These are phyloP conservation scores for Candida namnaoensis DNA, from an alignment of 805 yeast genomes.

Conservation along the genomic window DNA sequence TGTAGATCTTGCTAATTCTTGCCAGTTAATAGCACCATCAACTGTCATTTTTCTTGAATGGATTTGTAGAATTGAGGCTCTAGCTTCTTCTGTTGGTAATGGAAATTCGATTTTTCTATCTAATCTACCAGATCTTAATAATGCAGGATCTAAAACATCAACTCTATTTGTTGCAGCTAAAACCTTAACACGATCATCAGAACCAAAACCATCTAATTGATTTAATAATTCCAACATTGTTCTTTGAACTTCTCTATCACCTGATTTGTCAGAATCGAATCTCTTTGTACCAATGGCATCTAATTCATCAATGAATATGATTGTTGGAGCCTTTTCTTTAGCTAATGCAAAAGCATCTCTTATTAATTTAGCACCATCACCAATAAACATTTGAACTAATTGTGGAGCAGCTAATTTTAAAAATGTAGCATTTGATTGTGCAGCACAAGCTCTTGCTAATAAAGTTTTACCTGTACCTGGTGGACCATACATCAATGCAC, in stretches of 20 bases:
- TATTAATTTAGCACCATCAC: conserved; percentile 97
- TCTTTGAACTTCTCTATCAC: conserved; percentile 98
- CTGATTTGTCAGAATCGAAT: conserved; percentile 94
- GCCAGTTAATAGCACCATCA: conserved; percentile 91
- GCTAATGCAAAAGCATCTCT: conserved; percentile 97
- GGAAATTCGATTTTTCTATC: conserved; percentile 99
- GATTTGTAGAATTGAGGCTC: conserved; percentile 93
- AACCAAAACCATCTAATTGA: conserved; percentile 96
- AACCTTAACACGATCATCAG: conserved; percentile 95
- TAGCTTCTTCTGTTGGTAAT: conserved; percentile 92
- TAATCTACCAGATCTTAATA: conserved; percentile 92
- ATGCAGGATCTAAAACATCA: conserved; percentile 97
- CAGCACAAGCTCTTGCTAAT: conserved; percentile 97
- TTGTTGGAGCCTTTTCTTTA: conserved; percentile 96
- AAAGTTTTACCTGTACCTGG: conserved; percentile 99
- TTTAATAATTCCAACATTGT: conserved; percentile 97
- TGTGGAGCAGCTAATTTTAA: conserved; percentile 96
- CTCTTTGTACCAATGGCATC: conserved; percentile 99
- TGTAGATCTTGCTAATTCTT: conserved; percentile 94
- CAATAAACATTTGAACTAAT: conserved; percentile 95
- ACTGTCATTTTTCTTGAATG: conserved; percentile 96
- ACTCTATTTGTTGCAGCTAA: conserved; percentile 98
- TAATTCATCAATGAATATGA: conserved; percentile 94
- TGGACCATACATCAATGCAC: conserved; percentile 98
- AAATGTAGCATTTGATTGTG: conserved; percentile 96